Conservation (phyloP, 345 rosid species). For the Cardamine occulta region DNA sequence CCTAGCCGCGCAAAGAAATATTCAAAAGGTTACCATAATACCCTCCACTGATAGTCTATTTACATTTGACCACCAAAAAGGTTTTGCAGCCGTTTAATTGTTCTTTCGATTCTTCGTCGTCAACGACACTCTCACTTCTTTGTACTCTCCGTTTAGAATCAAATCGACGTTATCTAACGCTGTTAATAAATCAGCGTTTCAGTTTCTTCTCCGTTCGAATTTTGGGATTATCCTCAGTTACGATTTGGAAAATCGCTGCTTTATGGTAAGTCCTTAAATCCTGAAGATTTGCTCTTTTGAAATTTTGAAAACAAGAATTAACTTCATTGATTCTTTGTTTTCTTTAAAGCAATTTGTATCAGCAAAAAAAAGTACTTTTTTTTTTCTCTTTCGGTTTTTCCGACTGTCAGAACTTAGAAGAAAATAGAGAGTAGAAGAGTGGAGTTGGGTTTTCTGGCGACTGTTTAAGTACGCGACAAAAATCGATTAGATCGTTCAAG, state of each 20-base stretch:
- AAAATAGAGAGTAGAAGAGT: slow-evolving; percentile 2
- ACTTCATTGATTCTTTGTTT: slow-evolving; percentile 13
- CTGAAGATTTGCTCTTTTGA: slow-evolving; percentile 34
- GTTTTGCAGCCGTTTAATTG: slow-evolving; percentile 29
- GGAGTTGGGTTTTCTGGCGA: slow-evolving; percentile 1
- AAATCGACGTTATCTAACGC: slow-evolving; percentile 47
- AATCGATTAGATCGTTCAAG: slow-evolving; percentile 17
- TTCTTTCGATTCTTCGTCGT: slow-evolving; percentile 6
- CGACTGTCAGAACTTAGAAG: not conserved
- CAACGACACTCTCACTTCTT: slow-evolving; percentile 27
- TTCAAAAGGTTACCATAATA: slow-evolving; percentile 29
- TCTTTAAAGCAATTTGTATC: slow-evolving; percentile 19
- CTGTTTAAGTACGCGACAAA: slow-evolving; percentile 47
- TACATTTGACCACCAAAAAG: slow-evolving; percentile 15
- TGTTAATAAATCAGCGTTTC: slow-evolving; percentile 48
- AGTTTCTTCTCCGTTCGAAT: slow-evolving; percentile 30
- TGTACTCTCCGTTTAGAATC: slow-evolving; percentile 27
- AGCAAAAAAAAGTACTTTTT: not conserved
- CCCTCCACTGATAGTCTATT: slow-evolving; percentile 39
- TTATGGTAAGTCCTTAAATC: slow-evolving; percentile 52
- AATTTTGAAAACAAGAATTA: not conserved
- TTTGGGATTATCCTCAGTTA: slow-evolving; percentile 16
- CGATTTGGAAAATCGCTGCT: slow-evolving; percentile 35
- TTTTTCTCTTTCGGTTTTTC: not conserved
- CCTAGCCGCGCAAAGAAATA: slow-evolving; percentile 46